Evolutionary conservation across 305 asterid species (phyloP), one percentile per base, ranked within the genome.

Genomic region (Fraxinus sp.): DNA sequence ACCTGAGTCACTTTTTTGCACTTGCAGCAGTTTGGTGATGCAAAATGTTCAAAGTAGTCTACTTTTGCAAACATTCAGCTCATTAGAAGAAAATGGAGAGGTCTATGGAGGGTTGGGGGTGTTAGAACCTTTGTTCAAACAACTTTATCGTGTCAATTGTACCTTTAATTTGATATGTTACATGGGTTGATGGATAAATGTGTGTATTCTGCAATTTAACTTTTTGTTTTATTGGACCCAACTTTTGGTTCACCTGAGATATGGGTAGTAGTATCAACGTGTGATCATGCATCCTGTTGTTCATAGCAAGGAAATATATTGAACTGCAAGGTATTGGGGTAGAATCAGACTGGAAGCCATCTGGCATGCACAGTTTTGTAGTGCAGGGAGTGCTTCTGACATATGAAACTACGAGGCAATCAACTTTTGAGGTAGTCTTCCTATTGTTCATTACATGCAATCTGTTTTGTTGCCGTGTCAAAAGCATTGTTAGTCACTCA

Each of bases 131-230:
- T 84, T 72, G 78, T 85, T 84, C 80, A 77, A 73, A 77, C 85
- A 82, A 83, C 86, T 72, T 84, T 85, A 41, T 84, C 72, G 79
- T 71, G 80, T 80, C 79, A 68, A 46, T 79, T 86, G 82, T 87
- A 84, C 62, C 90, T 84, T 89, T 83, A 30, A 41, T 79, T 89
- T 88, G 85, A 77, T 86, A 79, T 77, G 36, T 64, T 62, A 68
- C 84, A 76, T 80, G 85, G 91, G 76, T 70, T 85, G 83, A 76
- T 77, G 39, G 83, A 81, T 80, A 78, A 57, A 75, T 83, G 86
- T 84, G 81, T 83, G 89, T 85, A 85, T 84, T 85, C 80, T 41
- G 83, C 86, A 86, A 79, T 84, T 78, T 41, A 36, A 81, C 87
- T 75, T 83, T 66, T 66, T 59, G 81, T 77, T 72, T 72, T 13